Percentiles rank a stretch among this genome's conserved stretches.
Evolutionary conservation across 306 rosid genomes (phyloP).

Genomic region (Parietaria judaica): DNA sequence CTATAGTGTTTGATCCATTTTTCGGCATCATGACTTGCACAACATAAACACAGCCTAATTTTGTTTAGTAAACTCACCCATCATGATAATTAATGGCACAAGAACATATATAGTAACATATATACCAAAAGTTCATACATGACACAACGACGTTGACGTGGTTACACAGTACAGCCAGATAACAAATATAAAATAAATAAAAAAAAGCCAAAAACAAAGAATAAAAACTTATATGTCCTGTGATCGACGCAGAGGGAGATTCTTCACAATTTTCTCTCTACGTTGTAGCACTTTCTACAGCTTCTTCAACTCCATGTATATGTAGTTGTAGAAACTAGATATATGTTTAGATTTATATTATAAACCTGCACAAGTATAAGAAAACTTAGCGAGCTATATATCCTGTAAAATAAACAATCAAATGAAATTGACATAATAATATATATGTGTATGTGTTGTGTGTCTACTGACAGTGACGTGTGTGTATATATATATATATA

Average conservation of each 20-base stretch:
- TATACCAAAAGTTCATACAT: not conserved
- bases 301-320: conserved; percentile 16
- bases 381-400: too few relatives aligned
- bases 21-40: too few relatives aligned
- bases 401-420: not conserved
- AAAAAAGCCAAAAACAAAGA: not conserved
- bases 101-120: not conserved
- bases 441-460: not conserved
- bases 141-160: conserved; percentile 2
- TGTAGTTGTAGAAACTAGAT: conserved; percentile 16
- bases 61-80: too few relatives aligned
- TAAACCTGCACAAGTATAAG: conserved; percentile 27
- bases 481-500: too few relatives aligned
- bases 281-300: conserved; percentile 1
- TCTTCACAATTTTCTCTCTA: conserved; percentile 12
- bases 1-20: too few relatives aligned
- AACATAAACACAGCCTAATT: too few relatives aligned
- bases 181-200: not conserved
- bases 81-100: too few relatives aligned
- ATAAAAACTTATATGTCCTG: not conserved
- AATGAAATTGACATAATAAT: not conserved
- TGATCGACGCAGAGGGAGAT: not conserved
- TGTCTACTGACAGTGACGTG: too few relatives aligned
- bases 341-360: conserved; percentile 18
- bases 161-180: not conserved